phyloP scores from a whole-genome alignment of 805 yeast species.

The Maudiozyma saulgeensis region DNA sequence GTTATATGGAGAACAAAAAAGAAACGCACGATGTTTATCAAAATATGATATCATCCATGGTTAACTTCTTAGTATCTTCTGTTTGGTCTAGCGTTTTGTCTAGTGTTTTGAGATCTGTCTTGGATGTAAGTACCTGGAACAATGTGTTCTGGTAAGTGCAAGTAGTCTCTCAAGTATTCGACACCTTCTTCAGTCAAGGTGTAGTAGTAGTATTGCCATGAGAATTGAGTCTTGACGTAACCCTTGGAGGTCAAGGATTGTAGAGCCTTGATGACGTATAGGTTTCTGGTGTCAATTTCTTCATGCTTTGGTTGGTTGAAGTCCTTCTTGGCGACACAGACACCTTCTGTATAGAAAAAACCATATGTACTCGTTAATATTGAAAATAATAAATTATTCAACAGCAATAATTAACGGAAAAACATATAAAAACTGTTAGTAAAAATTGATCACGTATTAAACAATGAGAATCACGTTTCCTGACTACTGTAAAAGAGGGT shows the following conservation, averaged over 20 bases:
- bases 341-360: slow-evolving; percentile 67
- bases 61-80: slow-evolving; percentile 32
- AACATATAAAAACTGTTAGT: too few species aligned
- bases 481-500: too few species aligned
- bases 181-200: slow-evolving; percentile 99
- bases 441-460: too few species aligned
- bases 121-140: slow-evolving; percentile 97
- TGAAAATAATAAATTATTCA: too few species aligned
- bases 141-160: slow-evolving; percentile 96
- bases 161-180: slow-evolving; percentile 94
- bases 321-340: slow-evolving; percentile 98
- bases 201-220: slow-evolving; percentile 99
- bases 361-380: too few species aligned
- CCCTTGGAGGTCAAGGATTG: slow-evolving; percentile 99
- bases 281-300: slow-evolving; percentile 95
- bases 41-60: not conserved
- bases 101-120: slow-evolving; percentile 75
- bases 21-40: not conserved
- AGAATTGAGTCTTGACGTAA: slow-evolving; percentile 98
- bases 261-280: slow-evolving; percentile 96
- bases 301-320: slow-evolving; percentile 96
- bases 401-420: too few species aligned
- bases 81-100: slow-evolving; percentile 61
- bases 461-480: too few species aligned
- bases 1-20: not conserved